A percentile compares a stretch with the other conserved stretches of the same genome.
These are phyloP conservation scores for Boeremia lycopersici DNA, from an alignment of 2,329 filamentous ascomycete species.

Conservation along the genomic window DNA sequence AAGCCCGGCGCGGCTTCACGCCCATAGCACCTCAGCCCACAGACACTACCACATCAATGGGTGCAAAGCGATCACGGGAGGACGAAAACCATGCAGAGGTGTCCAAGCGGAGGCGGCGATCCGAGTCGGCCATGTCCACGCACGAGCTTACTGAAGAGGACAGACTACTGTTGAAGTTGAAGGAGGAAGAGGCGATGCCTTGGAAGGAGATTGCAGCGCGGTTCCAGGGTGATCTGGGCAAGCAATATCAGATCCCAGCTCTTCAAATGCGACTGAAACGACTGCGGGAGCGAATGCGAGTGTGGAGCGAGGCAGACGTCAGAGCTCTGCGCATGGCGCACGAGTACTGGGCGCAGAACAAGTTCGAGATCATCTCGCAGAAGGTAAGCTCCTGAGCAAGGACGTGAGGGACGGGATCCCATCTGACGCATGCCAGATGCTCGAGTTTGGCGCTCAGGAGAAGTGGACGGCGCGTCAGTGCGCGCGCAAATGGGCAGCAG, in stretches of 20 bases:
- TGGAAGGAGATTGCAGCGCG: slow-evolving; percentile 62
- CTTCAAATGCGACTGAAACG: slow-evolving; percentile 62
- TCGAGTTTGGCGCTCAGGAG: slow-evolving; percentile 57
- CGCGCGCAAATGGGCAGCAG: slow-evolving; percentile 58
- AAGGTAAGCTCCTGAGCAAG: slow-evolving; percentile 47
- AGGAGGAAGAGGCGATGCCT: slow-evolving; percentile 58
- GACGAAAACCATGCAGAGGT: slow-evolving; percentile 41
- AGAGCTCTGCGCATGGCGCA: slow-evolving; percentile 56
- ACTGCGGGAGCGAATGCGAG: slow-evolving; percentile 56
- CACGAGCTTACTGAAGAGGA: slow-evolving; percentile 59
- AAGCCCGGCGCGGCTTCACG: slow-evolving; percentile 51
- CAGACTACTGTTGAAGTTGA: slow-evolving; percentile 56
- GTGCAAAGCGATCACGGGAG: slow-evolving; percentile 47
- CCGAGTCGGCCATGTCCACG: slow-evolving; percentile 40
- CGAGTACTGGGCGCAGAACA: slow-evolving; percentile 60
- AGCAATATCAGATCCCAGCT: slow-evolving; percentile 58
- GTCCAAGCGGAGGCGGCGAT: slow-evolving; percentile 51
- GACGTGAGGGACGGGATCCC: neutral
- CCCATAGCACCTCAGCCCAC: slow-evolving; percentile 53
- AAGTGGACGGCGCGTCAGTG: slow-evolving; percentile 59
- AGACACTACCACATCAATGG: slow-evolving; percentile 36
- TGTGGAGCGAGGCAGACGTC: slow-evolving; percentile 59
- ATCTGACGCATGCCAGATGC: slow-evolving; percentile 51
- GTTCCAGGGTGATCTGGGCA: slow-evolving; percentile 56
- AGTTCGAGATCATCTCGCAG: slow-evolving; percentile 60